A percentile compares a stretch with the other conserved stretches of the same genome.
Evolutionary conservation across 1,139 yeast species (phyloP).

Genomic region (Candida sp.): DNA sequence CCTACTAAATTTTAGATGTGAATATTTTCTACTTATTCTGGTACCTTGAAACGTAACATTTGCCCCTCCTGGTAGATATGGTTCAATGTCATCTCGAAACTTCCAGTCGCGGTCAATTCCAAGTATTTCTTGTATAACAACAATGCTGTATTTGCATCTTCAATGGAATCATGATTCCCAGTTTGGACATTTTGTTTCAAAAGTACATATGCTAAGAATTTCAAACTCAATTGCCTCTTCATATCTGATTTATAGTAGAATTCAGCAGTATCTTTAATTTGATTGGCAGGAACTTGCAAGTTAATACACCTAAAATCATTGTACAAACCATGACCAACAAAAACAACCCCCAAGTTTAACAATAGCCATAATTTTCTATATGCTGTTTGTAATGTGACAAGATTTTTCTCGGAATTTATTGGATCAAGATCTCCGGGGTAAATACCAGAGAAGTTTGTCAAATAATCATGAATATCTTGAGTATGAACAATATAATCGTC

Average conservation of each 20-base stretch:
- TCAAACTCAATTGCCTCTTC: conserved; percentile 77
- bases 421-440: conserved; percentile 90
- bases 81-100: conserved; percentile 58
- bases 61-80: conserved; percentile 77
- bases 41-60: conserved; percentile 39
- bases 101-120: conserved; percentile 55
- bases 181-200: conserved; percentile 77
- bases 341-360: conserved; percentile 82
- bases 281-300: conserved; percentile 78
- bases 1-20: background rate
- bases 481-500: conserved; percentile 88
- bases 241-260: conserved; percentile 70
- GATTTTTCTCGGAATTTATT: conserved; percentile 54
- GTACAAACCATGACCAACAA: conserved; percentile 91
- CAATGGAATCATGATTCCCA: conserved; percentile 95
- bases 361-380: conserved; percentile 88
- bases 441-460: conserved; percentile 90
- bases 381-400: conserved; percentile 81
- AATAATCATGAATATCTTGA: conserved; percentile 72
- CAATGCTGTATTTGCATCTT: conserved; percentile 90
- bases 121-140: conserved; percentile 69
- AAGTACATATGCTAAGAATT: conserved; percentile 81
- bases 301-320: conserved; percentile 94
- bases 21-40: conserved; percentile 15
- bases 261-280: conserved; percentile 87